Percentiles rank a stretch among this genome's conserved stretches.
Conservation (phyloP, 129 eudicot genomes). For the Erigeron canadensis region DNA sequence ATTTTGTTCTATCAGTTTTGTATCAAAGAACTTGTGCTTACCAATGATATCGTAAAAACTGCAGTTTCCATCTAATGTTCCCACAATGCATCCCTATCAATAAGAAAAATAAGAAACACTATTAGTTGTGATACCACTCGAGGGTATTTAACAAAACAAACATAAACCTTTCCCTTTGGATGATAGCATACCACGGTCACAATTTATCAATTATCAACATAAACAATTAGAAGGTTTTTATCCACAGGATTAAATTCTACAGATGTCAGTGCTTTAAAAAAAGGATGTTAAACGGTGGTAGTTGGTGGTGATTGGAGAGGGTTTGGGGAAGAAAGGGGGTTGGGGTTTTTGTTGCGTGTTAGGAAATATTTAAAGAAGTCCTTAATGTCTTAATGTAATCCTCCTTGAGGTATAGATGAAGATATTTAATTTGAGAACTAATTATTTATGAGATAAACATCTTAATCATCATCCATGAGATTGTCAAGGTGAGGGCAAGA, state of each 20-base stretch:
- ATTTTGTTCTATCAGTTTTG: too few relatives aligned
- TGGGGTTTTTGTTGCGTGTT: too few relatives aligned
- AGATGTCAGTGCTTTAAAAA: constrained; percentile 75
- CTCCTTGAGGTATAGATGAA: too few relatives aligned
- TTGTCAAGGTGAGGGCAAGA: too few relatives aligned
- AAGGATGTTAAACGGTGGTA: too few relatives aligned
- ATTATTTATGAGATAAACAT: too few relatives aligned
- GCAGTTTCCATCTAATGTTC: constrained; percentile 40
- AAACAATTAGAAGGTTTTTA: constrained; percentile 34
- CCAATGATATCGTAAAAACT: constrained; percentile 39
- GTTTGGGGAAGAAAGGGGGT: too few relatives aligned
- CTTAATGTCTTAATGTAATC: too few relatives aligned
- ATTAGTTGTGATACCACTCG: constrained; percentile 4
- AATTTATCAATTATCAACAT: constrained; percentile 32
- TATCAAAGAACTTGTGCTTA: not conserved
- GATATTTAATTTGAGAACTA: too few relatives aligned
- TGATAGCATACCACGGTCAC: constrained; percentile 37
- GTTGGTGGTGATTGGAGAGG: too few relatives aligned
- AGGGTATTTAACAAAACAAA: not conserved
- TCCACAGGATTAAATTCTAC: constrained; percentile 63
- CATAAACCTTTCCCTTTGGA: constrained; percentile 37
- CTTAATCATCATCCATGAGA: too few relatives aligned
- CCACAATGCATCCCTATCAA: constrained; percentile 40
- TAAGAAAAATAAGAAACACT: not conserved
- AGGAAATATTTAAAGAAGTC: too few relatives aligned